A percentile compares a stretch with the other conserved stretches of the same genome.
These are phyloP conservation scores for Fusarium odoratissimum DNA, from an alignment of 2,329 filamentous ascomycete genomes.

Conservation along the genomic window DNA sequence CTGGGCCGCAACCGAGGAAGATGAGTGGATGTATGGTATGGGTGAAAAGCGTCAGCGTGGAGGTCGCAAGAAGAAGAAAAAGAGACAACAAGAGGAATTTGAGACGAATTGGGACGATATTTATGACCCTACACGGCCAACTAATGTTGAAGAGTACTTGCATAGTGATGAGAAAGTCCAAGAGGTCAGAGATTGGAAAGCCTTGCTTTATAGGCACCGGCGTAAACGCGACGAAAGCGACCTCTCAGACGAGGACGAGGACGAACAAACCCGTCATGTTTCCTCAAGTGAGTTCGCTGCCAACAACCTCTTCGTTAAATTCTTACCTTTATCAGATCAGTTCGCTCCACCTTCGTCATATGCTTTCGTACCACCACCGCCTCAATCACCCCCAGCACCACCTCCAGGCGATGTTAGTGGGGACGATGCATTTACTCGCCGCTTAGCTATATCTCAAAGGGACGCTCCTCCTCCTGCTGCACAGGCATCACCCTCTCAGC, in stretches of 20 bases:
- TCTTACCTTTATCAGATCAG: constrained; percentile 57
- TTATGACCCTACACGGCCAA: constrained; percentile 86
- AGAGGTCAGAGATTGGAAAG: constrained; percentile 88
- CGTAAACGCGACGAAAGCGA: constrained; percentile 57
- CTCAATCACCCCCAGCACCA: constrained; percentile 58
- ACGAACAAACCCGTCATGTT: constrained; percentile 45
- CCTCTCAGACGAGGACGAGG: constrained; percentile 54
- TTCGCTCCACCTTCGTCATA: constrained; percentile 70
- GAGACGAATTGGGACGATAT: constrained; percentile 91
- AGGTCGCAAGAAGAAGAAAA: constrained; percentile 81
- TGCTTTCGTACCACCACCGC: constrained; percentile 67
- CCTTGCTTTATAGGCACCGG: constrained; percentile 78
- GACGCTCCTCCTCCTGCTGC: constrained; percentile 47
- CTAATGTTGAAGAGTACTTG: constrained; percentile 85
- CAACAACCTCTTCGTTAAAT: background rate
- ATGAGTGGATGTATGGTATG: constrained; percentile 78
- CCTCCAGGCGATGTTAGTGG: constrained; percentile 70
- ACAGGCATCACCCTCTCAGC: constrained; percentile 52
- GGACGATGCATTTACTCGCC: constrained; percentile 76
- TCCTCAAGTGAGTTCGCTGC: constrained; percentile 50
- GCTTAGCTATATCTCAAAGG: constrained; percentile 66
- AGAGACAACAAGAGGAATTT: constrained; percentile 63
- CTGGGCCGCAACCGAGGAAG: constrained; percentile 81
- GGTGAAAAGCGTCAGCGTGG: constrained; percentile 78
- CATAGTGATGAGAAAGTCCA: constrained; percentile 84